These are phyloP conservation scores for Hymenoscyphus infarciens DNA, from an alignment of 2,329 filamentous ascomycete genomes.

Conservation along the genomic window DNA sequence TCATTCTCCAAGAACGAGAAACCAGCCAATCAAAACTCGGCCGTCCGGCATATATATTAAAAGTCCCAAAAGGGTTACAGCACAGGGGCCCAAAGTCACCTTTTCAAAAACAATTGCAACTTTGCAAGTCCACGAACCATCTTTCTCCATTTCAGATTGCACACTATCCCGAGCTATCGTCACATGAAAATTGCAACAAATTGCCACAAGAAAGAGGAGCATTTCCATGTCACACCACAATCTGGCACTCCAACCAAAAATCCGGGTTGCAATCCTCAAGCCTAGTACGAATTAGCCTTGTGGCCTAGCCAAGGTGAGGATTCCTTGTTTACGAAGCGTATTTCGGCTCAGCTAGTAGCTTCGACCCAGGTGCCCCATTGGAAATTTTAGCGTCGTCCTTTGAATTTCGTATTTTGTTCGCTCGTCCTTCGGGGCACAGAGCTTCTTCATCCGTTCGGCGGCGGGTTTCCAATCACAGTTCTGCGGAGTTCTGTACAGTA, in stretches of 20 bases:
- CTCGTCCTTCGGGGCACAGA: constrained; percentile 2
- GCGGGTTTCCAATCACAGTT: neutral
- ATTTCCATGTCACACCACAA: neutral
- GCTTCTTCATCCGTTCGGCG: neutral
- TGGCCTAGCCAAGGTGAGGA: neutral
- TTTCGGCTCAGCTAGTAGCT: neutral
- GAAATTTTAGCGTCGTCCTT: neutral
- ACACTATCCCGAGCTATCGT: neutral
- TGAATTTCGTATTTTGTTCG: neutral
- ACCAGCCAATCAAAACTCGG: neutral
- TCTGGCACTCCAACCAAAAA: neutral
- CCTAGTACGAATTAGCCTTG: neutral
- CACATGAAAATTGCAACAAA: neutral
- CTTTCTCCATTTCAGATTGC: neutral
- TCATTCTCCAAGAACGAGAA: neutral
- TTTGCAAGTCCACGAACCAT: neutral
- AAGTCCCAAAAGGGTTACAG: neutral
- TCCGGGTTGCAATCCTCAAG: neutral
- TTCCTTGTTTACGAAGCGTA: neutral
- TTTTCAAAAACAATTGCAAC: neutral
- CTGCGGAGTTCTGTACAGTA: neutral
- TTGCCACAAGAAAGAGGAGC: neutral
- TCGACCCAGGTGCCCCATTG: neutral
- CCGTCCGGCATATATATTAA: neutral
- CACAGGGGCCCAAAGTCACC: neutral